Percentiles rank a stretch among this genome's conserved stretches.
These are phyloP conservation scores for Micractinium sp. DNA, from an alignment of 139 green algal species.

Conservation along the genomic window DNA sequence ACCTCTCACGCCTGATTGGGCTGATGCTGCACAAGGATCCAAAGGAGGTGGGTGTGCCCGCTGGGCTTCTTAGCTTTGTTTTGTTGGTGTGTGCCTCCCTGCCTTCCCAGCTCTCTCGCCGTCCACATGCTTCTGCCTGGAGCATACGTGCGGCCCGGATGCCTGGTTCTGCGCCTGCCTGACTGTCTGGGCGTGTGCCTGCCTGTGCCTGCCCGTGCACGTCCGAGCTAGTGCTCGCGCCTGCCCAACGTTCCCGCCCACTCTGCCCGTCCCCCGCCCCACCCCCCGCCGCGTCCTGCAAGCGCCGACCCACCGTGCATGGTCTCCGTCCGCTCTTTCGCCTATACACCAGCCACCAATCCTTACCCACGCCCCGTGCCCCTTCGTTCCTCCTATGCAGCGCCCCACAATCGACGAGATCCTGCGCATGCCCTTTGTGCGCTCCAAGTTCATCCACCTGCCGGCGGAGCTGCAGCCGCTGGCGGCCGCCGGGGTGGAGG, in stretches of 20 bases:
- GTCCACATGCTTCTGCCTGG: too few relatives aligned
- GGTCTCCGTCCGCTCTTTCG: too few relatives aligned
- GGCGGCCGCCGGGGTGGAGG: neutral
- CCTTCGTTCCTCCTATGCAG: neutral
- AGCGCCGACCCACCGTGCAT: too few relatives aligned
- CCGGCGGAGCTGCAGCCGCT: neutral
- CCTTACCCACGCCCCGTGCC: neutral
- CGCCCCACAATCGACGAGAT: conserved; percentile 23
- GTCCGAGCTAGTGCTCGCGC: too few relatives aligned
- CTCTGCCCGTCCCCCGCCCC: neutral
- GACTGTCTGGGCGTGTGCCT: neutral
- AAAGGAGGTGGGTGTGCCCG: neutral
- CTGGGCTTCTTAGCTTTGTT: too few relatives aligned
- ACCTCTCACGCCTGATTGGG: neutral
- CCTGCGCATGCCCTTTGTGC: neutral
- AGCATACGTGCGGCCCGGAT: too few relatives aligned
- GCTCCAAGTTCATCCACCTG: neutral
- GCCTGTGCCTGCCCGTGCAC: neutral
- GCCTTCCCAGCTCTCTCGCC: too few relatives aligned
- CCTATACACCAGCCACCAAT: neutral
- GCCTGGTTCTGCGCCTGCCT: too few relatives aligned
- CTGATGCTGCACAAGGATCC: conserved; percentile 9
- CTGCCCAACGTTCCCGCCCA: neutral
- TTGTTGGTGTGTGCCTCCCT: too few relatives aligned
- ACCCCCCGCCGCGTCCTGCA: too few relatives aligned